phyloP scores from a whole-genome alignment of 2,329 filamentous ascomycete species.

The Diplodia seriata region DNA sequence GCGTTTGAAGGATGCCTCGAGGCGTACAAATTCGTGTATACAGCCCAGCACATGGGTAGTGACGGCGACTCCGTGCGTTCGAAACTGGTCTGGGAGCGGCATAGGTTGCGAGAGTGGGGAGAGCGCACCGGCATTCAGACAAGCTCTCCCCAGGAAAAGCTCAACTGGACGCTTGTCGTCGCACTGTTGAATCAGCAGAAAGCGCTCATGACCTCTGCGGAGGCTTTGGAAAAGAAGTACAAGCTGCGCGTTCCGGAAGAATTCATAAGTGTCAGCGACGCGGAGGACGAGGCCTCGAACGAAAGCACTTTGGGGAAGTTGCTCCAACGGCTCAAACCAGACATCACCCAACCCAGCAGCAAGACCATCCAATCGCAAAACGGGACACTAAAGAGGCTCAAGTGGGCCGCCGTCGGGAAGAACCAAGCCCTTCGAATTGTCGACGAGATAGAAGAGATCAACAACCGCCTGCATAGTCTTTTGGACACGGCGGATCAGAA shows the following conservation, averaged over 20 bases:
- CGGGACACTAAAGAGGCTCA: neutral
- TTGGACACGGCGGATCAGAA: conserved; percentile 12
- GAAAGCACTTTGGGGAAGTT: neutral
- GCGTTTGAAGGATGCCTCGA: neutral
- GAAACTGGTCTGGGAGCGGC: neutral
- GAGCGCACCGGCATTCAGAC: neutral
- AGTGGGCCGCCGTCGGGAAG: conserved; percentile 26
- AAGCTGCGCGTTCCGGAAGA: conserved; percentile 4
- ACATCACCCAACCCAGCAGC: neutral
- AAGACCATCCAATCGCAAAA: neutral
- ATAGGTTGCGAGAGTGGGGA: neutral
- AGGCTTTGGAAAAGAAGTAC: neutral
- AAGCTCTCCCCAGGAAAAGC: conserved; percentile 3
- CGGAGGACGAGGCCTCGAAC: neutral
- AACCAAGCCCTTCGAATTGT: neutral
- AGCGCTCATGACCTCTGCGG: conserved; percentile 8
- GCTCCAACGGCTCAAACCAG: neutral
- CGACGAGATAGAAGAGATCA: conserved; percentile 1
- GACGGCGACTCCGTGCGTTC: neutral
- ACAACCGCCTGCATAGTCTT: conserved; percentile 5
- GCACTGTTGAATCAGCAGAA: conserved; percentile 4
- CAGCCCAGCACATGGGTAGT: neutral
- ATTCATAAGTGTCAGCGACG: too few relatives aligned
- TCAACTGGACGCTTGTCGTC: conserved; percentile 4
- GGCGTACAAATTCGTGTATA: conserved; percentile 2